Base-by-base conservation (phyloP, 805 yeast genomes). In the Candida patagonica region DNA sequence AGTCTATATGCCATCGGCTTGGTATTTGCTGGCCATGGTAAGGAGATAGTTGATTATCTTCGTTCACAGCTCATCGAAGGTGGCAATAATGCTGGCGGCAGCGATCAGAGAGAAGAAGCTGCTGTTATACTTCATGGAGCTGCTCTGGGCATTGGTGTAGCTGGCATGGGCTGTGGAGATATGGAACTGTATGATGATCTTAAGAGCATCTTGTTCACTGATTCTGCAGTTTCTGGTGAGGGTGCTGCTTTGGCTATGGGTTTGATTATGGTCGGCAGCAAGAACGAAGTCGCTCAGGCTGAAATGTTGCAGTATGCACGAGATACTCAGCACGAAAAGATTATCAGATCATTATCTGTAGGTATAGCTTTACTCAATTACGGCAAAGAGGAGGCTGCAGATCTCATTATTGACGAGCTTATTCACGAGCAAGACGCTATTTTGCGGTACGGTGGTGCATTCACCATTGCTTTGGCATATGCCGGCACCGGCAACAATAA, bases 181-280 rank as follows among this genome's bases (percentile, higher is more conserved):
- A 76, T 68, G 44, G 70, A 73, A 34, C 71, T 86, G 32, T 87
- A 82, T 54, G 94, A 85, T 48, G 83, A 83, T 41, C 71, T 92
- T 56, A 82, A 80, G 55, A 84, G 78, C 35, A 85, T 89, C 3
- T 66, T 92, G 47, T 88, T 80, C 58, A 74, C 88, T 8, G 98
- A 92, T 57, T 80, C 92, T 24, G 97, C 96, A 2, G 73, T 85
- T 30, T 84, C 96, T 5, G 95, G 96, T 47, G 95, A 88, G 58
- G 95, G 96, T 33, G 95, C 97, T 22, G 96, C 95, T 33, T 68
- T 89, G 49, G 86, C 92, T 26, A 87, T 92, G 92, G 98, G 98
- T 46, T 72, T 92, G 49, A 86, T 85, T 10, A 85, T 85, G 95
- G 72, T 89, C 44, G 98, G 98, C 19, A 79, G 94, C 4, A 94